A percentile compares a stretch with the other conserved stretches of the same genome.
phyloP scores from a whole-genome alignment of 2,329 filamentous ascomycete species.

The Teratosphaeria destructans region DNA sequence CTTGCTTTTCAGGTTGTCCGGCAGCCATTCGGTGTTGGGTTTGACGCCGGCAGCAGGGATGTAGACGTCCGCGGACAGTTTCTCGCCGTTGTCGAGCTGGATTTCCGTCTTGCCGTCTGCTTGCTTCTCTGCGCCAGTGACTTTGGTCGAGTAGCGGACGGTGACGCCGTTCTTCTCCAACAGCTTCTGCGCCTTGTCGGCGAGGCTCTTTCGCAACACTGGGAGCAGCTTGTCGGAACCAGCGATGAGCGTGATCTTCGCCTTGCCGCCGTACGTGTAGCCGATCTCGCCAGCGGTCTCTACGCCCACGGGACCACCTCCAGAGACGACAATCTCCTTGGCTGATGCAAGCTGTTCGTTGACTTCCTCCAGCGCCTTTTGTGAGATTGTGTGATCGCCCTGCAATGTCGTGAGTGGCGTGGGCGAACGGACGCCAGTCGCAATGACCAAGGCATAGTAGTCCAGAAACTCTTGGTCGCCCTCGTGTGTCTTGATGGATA shows the following conservation, averaged over 20 bases:
- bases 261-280: constrained; percentile 26
- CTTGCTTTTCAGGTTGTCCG: constrained; percentile 31
- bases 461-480: constrained; percentile 27
- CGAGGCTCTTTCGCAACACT: constrained; percentile 30
- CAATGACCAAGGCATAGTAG: constrained; percentile 48
- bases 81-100: constrained; percentile 36
- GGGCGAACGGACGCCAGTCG: constrained; percentile 42
- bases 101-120: constrained; percentile 34
- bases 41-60: constrained; percentile 42
- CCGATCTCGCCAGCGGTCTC: constrained; percentile 30
- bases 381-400: constrained; percentile 24
- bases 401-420: constrained; percentile 36
- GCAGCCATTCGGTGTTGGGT: constrained; percentile 45
- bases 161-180: constrained; percentile 39
- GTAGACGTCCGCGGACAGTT: constrained; percentile 41
- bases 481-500: constrained; percentile 30
- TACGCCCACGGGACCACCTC: constrained; percentile 29
- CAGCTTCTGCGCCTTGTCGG: constrained; percentile 34
- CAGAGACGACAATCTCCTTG: constrained; percentile 26
- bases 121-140: constrained; percentile 14
- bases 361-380: constrained; percentile 22
- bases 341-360: constrained; percentile 24
- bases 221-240: constrained; percentile 31
- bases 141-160: constrained; percentile 20
- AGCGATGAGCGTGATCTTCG: constrained; percentile 38